Evolutionary conservation across 352 stramenopile genomes (phyloP), one percentile per base, ranked within the genome.

Genomic region (Thraustochytrium striatum): DNA sequence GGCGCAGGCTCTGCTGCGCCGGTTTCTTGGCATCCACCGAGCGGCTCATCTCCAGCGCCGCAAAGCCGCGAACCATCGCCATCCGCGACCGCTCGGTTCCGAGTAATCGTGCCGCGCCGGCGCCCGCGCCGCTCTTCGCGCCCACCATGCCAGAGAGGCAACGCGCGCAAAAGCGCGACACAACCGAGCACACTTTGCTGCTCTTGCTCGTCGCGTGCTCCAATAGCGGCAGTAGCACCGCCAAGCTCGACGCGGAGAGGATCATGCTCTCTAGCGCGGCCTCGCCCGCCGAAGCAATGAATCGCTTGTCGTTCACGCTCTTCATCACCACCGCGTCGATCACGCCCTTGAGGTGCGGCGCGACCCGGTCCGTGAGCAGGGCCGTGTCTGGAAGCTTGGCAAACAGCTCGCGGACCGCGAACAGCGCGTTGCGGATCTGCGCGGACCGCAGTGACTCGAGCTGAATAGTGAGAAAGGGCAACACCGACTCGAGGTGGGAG

Each of bases 21-120:
- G 65, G 65, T n/a, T 61, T 58, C 52, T 75, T 75, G 21, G 65
- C 65, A 43, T 75, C 65, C 16, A 75, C 65, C 5, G 65, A 75
- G 32, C 65, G 44, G 36, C 65, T 61, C 16, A 25, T 43, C 47
- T 75, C 65, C 8, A 75, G 65, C 30, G 65, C 65, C 2, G 44
- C 44, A 43, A 75, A 75, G 30, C 25, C 21, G 30, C 2, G 43
- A 11, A 75, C 21, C 8, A 75, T 21, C 1, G 44, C 25, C 50
- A n/a, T 75, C n/a, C 35, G 32, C 65, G 30, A 75, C 30, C 30
- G 30, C 65, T 16, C 39, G 39, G 5, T 13, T 47, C 5, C 39
- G 13, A 47, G 39, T 5, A 5, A 13, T 47, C 39, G 39, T 47
- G 39, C 39, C 5, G 5, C 39, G 39, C 39, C 39, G 39, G 39